phyloP scores from a whole-genome alignment of 495 filamentous ascomycete genomes.

The Glarea lozoyensis region DNA sequence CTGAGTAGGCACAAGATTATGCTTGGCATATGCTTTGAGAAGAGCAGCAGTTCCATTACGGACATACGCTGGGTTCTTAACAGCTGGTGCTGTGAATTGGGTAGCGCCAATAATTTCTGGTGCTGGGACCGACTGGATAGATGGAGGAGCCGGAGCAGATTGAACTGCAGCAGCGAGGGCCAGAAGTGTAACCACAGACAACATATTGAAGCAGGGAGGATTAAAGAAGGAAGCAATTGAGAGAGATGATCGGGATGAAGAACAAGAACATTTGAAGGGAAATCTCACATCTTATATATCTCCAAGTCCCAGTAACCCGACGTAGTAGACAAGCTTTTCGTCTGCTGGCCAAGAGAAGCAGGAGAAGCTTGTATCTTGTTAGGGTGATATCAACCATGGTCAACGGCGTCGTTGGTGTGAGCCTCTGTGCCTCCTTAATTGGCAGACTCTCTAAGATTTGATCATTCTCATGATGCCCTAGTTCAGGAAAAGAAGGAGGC shows the following conservation, averaged over 20 bases:
- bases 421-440: not conserved
- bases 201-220: conserved; percentile 8
- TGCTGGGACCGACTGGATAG: not conserved
- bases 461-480: conserved; percentile 1
- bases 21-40: conserved; percentile 20
- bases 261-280: not conserved
- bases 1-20: conserved; percentile 12
- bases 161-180: conserved; percentile 10
- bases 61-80: conserved; percentile 12
- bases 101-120: not conserved
- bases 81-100: conserved; percentile 14
- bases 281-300: conserved; percentile 7
- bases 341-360: too few relatives aligned
- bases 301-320: not conserved
- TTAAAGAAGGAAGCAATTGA: not conserved
- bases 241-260: conserved; percentile 7
- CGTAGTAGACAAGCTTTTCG: too few relatives aligned
- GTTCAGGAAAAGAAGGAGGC: conserved; percentile 13
- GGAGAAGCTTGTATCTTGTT: conserved; percentile 1
- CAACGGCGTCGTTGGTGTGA: too few relatives aligned
- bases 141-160: conserved; percentile 8
- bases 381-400: too few relatives aligned
- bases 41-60: conserved; percentile 23
- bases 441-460: conserved; percentile 2
- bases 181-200: conserved; percentile 12